Base-by-base conservation (phyloP, 192 early-diverging fungal species). In the Entomortierella beljakovae region DNA sequence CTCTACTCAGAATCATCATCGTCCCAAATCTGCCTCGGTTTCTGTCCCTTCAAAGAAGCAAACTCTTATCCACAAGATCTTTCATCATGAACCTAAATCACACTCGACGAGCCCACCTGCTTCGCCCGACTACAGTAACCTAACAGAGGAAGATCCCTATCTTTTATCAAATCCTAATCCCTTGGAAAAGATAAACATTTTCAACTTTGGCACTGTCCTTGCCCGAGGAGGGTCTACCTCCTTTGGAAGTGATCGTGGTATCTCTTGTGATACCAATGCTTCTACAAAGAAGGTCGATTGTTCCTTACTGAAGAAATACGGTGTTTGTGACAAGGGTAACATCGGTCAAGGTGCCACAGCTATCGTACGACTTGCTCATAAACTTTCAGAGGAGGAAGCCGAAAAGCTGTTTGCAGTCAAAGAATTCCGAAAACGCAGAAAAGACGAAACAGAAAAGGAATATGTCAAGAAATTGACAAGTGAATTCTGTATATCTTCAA, bases 401-500 rank as follows among this genome's bases (percentile, higher is more conserved):
- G 89, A 90, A 37, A 90, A 88, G 81, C 86, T 93, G 53, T 94
- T 86, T 67, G 94, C 97, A 13, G 91, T 98, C 81, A 98, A 98
- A 83, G 95, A 98, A 68, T 98, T 98, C 84, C 86, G 94, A 64
- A 94, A 94, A 68, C 90, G 92, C 43, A 81, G 88, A 25, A 93
- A 92, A 74, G 87, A 92, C 74, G 96, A 98, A 86, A 86, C 91
- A 6, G 90, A 97, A 85, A 94, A 94, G 74, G 94, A 96, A 48
- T 98, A 97, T 82, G 86, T 97, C 82, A 98, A 98, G 81, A 98
- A 97, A 82, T 85, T 98, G 62, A 93, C 90, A 23, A 90, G 91
- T 70, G 97, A 98, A 83, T 99, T 96, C 80, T 97, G 96, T 82
- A 98, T 99, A 65, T 91, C 90, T 43, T 97, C 95, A 6, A 92